Evolutionary conservation across 148 eudicot species (phyloP).

Genomic region (Fallopia convolvulus): DNA sequence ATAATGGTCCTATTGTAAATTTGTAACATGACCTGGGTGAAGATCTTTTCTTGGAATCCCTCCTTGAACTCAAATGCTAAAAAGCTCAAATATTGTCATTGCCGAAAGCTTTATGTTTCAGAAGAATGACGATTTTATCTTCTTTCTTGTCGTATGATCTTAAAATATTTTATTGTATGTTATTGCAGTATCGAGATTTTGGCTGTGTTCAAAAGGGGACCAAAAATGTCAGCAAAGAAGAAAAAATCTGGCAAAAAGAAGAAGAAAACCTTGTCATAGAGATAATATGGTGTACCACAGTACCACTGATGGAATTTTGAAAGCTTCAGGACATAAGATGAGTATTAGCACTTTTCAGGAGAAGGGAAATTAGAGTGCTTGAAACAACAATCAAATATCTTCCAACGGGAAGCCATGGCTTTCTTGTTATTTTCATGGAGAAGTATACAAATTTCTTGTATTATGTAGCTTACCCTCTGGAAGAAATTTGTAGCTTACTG

Average conservation of each 20-base stretch:
- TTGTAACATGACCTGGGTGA: background rate
- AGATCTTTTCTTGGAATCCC: background rate
- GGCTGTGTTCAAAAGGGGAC: conserved; percentile 76
- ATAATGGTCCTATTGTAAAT: background rate
- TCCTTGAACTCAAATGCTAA: background rate
- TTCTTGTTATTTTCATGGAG: background rate
- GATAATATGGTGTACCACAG: background rate
- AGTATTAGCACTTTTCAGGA: background rate
- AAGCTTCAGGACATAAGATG: background rate
- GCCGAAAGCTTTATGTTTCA: background rate
- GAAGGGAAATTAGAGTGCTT: background rate
- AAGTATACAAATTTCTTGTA: background rate
- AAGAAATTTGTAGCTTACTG: background rate
- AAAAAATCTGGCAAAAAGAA: conserved; percentile 64
- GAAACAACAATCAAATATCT: background rate
- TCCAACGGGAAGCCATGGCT: background rate
- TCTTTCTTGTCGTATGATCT: background rate
- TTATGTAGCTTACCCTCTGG: background rate
- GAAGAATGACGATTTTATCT: background rate
- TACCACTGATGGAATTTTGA: background rate
- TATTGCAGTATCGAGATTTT: conserved; percentile 87
- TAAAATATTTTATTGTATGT: background rate
- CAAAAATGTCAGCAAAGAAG: conserved; percentile 38
- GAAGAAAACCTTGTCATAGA: conserved; percentile 1
- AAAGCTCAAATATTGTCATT: background rate